Evolutionary conservation across 352 stramenopile genomes (phyloP), one percentile per base, ranked within the genome.

Genomic region (Globisporangium polare): DNA sequence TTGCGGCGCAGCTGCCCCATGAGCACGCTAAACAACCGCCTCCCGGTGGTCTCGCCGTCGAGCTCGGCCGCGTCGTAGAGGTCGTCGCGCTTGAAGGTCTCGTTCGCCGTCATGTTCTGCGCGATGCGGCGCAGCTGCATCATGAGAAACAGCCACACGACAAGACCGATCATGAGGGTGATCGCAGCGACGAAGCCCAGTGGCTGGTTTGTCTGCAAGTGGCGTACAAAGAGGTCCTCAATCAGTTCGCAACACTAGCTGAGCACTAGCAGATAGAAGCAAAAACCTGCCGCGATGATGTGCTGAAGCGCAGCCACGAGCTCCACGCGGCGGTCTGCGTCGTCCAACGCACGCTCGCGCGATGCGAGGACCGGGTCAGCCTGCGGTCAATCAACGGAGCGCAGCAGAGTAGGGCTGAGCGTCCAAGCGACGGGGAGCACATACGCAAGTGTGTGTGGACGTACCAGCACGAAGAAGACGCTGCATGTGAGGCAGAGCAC

Each of bases 41-140:
- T 63, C 8, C 71, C 60, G 24, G 74, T 72, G 26, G 71, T 71
- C 61, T 83, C 62, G 24, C 70, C 60, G 58, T 89, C 78, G 12
- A 84, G 61, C 37, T 78, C 67, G 3, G 78, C 81, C 65, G 80
- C 62, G n/a, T 85, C 74, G 37, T 68, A 75, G n/a, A 92, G 65
- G 20, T 83, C 77, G 66, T 92, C 80, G 37, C 85, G 85, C 67
- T 94, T 94, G 53, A 94, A 94, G 12, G 83, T 80, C 63, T 94
- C 85, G 58, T 89, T 91, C 4, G 85, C 83, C 4, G 85, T 92
- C 53, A 76, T 75, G 37, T 94, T 94, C 55, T 76, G 75, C 9
- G 71, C 62, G 58, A 94, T 88, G 33, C 85, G 85, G 46, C 77
- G 75, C 2, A 94, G 64, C 45, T 94, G 85, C 60, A 90, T 86